A percentile compares a stretch with the other conserved stretches of the same genome.
Conservation (phyloP, 2,329 filamentous ascomycete genomes). For the Exserohilum rostratum region DNA sequence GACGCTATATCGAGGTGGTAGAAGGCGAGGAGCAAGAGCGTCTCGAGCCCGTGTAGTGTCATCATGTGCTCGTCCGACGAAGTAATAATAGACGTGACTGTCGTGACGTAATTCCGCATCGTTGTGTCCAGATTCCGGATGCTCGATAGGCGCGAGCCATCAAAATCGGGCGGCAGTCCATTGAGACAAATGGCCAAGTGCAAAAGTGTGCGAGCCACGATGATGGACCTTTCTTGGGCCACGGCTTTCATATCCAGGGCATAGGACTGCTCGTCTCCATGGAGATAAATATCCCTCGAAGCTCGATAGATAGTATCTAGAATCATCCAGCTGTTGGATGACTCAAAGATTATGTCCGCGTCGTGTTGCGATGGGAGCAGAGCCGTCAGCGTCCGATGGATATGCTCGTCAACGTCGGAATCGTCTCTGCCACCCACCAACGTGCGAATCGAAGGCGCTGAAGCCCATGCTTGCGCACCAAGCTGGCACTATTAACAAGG, state of each 20-base stretch:
- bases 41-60: conserved; percentile 46
- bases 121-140: conserved; percentile 44
- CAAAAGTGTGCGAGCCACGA: conserved; percentile 44
- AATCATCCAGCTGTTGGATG: conserved; percentile 47
- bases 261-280: conserved; percentile 40
- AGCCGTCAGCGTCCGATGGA: conserved; percentile 30
- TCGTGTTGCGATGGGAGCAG: conserved; percentile 46
- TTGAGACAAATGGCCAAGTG: conserved; percentile 45
- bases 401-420: conserved; percentile 19
- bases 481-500: conserved; percentile 30
- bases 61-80: conserved; percentile 44
- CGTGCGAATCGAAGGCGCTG: conserved; percentile 37
- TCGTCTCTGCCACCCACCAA: conserved; percentile 16
- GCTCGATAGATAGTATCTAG: conserved; percentile 38
- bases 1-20: conserved; percentile 41
- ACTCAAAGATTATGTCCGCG: conserved; percentile 45
- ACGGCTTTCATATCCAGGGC: conserved; percentile 42
- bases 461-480: conserved; percentile 39
- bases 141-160: conserved; percentile 30
- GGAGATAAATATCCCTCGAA: conserved; percentile 37
- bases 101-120: conserved; percentile 42
- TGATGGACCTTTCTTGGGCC: conserved; percentile 33
- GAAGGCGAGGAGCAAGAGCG: conserved; percentile 37
- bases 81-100: conserved; percentile 37
- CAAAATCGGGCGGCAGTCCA: conserved; percentile 41